These are phyloP conservation scores for Pseudognaphalium luteoalbum DNA, from an alignment of 129 eudicot species.

Conservation along the genomic window DNA sequence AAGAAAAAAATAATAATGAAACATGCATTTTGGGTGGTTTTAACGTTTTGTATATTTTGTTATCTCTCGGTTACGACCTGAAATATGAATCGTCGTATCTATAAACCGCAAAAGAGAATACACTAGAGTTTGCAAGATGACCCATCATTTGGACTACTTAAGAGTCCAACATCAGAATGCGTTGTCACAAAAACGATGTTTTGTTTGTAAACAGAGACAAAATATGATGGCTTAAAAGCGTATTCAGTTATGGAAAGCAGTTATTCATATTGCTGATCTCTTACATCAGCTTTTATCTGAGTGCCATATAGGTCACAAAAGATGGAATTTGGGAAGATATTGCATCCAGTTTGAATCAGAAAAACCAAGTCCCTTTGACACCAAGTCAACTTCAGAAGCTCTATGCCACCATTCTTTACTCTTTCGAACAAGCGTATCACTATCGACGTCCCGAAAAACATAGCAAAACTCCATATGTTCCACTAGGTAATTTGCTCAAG, in stretches of 20 bases:
- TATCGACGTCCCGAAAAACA: constrained; percentile 35
- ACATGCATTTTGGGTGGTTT: neutral
- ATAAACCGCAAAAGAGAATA: neutral
- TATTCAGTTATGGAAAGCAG: neutral
- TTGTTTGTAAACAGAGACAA: neutral
- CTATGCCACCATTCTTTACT: constrained; percentile 49
- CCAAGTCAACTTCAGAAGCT: constrained; percentile 52
- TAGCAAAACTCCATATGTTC: constrained; percentile 20
- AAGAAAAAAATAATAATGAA: too few relatives aligned
- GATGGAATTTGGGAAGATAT: constrained; percentile 62
- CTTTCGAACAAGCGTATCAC: constrained; percentile 53
- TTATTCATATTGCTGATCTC: neutral
- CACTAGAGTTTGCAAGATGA: neutral
- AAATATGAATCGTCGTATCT: neutral
- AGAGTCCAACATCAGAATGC: neutral
- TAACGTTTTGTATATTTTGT: neutral
- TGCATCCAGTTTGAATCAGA: constrained; percentile 34
- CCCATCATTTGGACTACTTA: neutral
- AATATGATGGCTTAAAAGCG: neutral
- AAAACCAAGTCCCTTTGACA: constrained; percentile 30
- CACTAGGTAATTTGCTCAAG: constrained; percentile 22
- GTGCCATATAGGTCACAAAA: constrained; percentile 49
- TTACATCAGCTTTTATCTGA: neutral
- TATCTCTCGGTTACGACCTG: too few relatives aligned
- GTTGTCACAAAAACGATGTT: neutral